Base-by-base conservation (phyloP, 1,139 yeast genomes). In the Geotrichum reessii region DNA sequence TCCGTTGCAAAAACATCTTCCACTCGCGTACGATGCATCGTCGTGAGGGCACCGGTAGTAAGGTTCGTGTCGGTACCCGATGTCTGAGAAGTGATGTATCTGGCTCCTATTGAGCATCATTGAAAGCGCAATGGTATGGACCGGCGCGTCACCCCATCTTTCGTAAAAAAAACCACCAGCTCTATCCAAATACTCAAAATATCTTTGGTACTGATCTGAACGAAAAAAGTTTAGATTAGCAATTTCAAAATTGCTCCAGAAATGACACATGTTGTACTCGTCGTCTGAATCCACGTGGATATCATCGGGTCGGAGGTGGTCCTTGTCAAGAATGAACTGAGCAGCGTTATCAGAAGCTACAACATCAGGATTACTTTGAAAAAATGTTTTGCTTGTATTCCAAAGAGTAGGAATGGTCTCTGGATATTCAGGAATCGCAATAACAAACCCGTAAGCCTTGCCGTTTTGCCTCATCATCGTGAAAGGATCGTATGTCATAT, bases 101-200 rank as follows among this genome's bases (percentile, higher is more conserved):
- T 86, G 83, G 50, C 81, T 72, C 62, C 78, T 82, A 67, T 87
- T 89, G 58, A 90, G 76, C 56, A 93, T 73, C 42, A 92, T 71
- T 1, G 85, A 74, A 4, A 85, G 81, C 0, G 84, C 98, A 40
- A 92, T 80, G 0, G 96, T 79, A 71, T 93, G 98, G 5, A 93
- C 96, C 0, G 99, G 98, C 0, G 98, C 98, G 74, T 93, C 99
- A 3, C 99, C 99, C 99, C 98, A 93, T 64, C 99, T 77, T 72
- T 75, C 77, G 69, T 90, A 90, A 71, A 87, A 87, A 67, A 92
- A 91, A 0, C 97, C 97, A 1, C 96, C 96, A 0, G 84, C 73
- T 52, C 76, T 63, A 68, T 90, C 95, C 58, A 92, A 75, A 70
- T 78, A 79, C 21, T 87, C 78, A 69, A 92, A 91, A 70, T 75